Base-by-base conservation (phyloP, 1,139 yeast genomes). In the Zhuliangozyma parablackwelliae region DNA sequence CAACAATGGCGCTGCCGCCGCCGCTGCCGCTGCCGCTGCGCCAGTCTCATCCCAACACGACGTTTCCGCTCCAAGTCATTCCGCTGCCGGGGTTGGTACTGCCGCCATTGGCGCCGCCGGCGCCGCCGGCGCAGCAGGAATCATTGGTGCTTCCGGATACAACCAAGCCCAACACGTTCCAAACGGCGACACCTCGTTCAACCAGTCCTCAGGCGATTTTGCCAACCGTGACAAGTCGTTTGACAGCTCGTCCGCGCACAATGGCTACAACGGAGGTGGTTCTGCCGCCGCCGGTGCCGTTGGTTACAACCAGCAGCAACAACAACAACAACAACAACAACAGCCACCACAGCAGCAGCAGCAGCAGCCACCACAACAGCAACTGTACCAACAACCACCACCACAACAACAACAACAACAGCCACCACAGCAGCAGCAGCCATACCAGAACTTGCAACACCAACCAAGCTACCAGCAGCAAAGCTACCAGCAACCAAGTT, bases 41-140 rank as follows among this genome's bases (percentile, higher is more conserved):
- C 24, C 24, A 23, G 24, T 23, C 24, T 16, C 16, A 16, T 9
- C 7, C 24, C 24, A 23, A 23, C 3, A 23, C 9, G 24, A 23
- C 24, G 24, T 23, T 7, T 23, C 24, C 9, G 7, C 10, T 7
- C 24, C 3, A 23, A 34, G 28, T 21, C 30, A 11, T 9, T 16
- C 4, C 11, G 38, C 29, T 31, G 29, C 24, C 20, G 36, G 37
- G 33, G 46, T 45, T 16, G 40, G 39, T 26, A 53, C 42, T 31
- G 46, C 43, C 30, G 51, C 42, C 32, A 48, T 45, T 28, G 49
- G 44, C 33, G 51, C 42, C 45, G 45, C 43, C 30, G 47, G 50
- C 7, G 51, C 49, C 23, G 51, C 50, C 12, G 45, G 24, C 30
- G 48, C 49, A n/a, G 24, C 24, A 7, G 24, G 45, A n/a, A 35